Evolutionary conservation across 805 yeast species (phyloP).

Genomic region (Candida sonorensis): DNA sequence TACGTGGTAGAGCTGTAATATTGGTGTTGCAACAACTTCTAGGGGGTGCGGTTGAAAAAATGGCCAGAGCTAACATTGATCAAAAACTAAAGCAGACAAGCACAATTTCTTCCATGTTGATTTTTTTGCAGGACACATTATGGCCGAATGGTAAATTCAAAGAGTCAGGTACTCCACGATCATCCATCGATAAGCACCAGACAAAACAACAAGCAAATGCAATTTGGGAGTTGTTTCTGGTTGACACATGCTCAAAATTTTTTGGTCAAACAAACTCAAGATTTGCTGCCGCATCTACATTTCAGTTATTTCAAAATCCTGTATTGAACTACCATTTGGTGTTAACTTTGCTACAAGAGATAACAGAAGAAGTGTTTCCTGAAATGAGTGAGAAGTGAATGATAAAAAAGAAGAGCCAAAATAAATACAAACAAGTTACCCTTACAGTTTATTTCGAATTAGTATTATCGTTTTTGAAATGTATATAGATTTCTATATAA

Average conservation of each 20-base stretch:
- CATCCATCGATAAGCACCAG: conserved; percentile 42
- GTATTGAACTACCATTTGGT: conserved; percentile 59
- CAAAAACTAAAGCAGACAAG: conserved; percentile 34
- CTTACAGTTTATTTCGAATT: too few relatives aligned
- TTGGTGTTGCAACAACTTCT: conserved; percentile 77
- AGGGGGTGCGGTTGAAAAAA: conserved; percentile 78
- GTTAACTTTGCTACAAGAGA: conserved; percentile 50
- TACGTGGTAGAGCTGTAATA: conserved; percentile 77
- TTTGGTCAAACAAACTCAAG: conserved; percentile 65
- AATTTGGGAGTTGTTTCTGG: conserved; percentile 49
- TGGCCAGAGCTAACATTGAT: conserved; percentile 40
- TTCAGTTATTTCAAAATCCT: conserved; percentile 69
- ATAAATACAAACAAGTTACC: too few relatives aligned
- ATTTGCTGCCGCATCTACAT: conserved; percentile 53
- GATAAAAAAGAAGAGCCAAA: too few relatives aligned
- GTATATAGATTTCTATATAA: too few relatives aligned
- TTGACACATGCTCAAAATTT: conserved; percentile 61
- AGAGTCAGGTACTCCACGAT: conserved; percentile 37
- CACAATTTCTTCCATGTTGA: conserved; percentile 35
- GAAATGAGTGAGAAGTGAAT: conserved; percentile 14
- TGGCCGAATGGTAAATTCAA: conserved; percentile 52
- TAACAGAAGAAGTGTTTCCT: conserved; percentile 42
- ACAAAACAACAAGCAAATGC: conserved; percentile 51
- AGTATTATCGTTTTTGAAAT: too few relatives aligned
- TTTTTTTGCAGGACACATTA: conserved; percentile 22